Percentiles rank a stretch among this genome's conserved stretches.
Evolutionary conservation across 2,329 filamentous ascomycete genomes (phyloP).

Genomic region (Ascochyta koolunga): DNA sequence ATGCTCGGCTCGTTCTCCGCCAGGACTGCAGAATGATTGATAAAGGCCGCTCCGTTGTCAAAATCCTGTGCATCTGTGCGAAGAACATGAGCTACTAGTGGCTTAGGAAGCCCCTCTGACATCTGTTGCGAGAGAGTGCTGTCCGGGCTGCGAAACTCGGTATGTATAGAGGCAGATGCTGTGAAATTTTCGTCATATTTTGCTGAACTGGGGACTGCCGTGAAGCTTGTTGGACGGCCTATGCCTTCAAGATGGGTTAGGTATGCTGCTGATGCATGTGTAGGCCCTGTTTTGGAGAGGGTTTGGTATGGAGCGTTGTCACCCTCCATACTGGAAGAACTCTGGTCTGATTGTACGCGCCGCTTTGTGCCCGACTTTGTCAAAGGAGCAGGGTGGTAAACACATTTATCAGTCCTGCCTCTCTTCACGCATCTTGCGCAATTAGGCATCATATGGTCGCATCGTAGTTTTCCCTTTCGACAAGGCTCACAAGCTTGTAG

Average conservation of each 20-base stretch:
- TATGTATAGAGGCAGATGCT: background rate
- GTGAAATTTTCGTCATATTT: background rate
- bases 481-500: conserved; percentile 48
- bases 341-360: conserved; percentile 9
- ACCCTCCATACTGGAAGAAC: conserved; percentile 2
- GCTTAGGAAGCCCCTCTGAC: too few species aligned
- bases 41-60: conserved; percentile 25
- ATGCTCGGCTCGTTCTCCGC: conserved; percentile 37
- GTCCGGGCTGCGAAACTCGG: too few species aligned
- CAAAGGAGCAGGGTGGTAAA: conserved; percentile 47
- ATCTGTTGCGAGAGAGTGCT: too few species aligned
- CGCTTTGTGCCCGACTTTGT: conserved; percentile 30
- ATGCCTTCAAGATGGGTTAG: conserved; percentile 3
- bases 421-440: conserved; percentile 42
- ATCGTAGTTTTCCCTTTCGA: conserved; percentile 43
- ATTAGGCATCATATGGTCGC: conserved; percentile 45
- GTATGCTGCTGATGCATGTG: background rate
- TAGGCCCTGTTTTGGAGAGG: background rate
- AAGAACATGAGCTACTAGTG: background rate
- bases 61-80: conserved; percentile 15
- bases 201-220: background rate
- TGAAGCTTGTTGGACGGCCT: background rate
- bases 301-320: background rate
- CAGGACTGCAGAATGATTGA: conserved; percentile 36
- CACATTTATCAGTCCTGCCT: conserved; percentile 36